Base-by-base conservation (phyloP, 306 rosid genomes). In the Pyrus pyrifolia region DNA sequence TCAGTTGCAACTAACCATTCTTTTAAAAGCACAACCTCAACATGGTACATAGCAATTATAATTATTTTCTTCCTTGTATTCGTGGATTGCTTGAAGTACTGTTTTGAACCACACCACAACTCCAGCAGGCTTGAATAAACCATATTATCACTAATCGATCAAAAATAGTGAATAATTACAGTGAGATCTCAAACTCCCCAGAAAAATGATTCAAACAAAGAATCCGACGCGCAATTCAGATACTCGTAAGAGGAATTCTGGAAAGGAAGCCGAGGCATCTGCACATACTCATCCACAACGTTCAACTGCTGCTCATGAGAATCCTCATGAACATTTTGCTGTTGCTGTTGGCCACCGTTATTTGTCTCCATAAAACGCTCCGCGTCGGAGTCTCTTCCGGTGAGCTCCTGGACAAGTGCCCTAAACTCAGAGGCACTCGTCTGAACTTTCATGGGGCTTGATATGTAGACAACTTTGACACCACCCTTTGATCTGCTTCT, bases 331-430 rank as follows among this genome's bases (percentile, higher is more conserved):
- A 74, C 60, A 6, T 62, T 62, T n/a, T 61, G 35, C 21, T 51
- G 61, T 29, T 29, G 77, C 21, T 19, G 11, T 4, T 12, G 27
- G 7, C 11, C 65, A 23, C 14, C 65, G 27, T 15, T 21, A 65
- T 77, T 58, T 29, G 71, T 77, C 68, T 89, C 88, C 84, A 83
- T 71, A 77, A 77, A 79, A 10, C 90, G 84, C 35, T 86, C 93
- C 19, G 90, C 88, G 51, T 90, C 90, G 53, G 98, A 93, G 72
- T 93, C 80, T 82, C 70, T 81, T 4, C 98, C 98, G 4, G 98
- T 93, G 76, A 93, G 93, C 71, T 93, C 91, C 79, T 93, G 98
- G 29, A 93, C 98, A 25, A 93, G 90, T 13, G 96, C 91, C 77
- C 98, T 84, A 64, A 93, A 93, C 77, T 89, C 86, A 0, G 98